Conservation (phyloP, 768 basidiomycete species). For the Suillus occidentalis region DNA sequence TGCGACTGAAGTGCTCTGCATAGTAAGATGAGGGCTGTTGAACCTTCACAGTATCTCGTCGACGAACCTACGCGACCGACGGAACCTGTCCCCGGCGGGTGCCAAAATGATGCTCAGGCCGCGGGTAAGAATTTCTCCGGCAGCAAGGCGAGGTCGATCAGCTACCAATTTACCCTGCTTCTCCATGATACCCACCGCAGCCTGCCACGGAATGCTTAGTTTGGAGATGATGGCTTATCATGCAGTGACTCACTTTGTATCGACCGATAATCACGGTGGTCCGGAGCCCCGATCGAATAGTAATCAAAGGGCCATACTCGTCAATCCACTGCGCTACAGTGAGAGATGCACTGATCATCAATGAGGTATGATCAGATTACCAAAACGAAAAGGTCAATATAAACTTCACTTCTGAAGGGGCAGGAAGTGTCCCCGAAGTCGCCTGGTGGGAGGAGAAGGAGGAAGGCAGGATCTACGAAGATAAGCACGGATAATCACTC, state of each 20-base stretch:
- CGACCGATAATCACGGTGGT: background rate
- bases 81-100: background rate
- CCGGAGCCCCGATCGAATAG: background rate
- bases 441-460: background rate
- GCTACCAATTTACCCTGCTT: conserved; percentile 42
- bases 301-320: background rate
- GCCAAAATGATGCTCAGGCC: background rate
- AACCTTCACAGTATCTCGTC: background rate
- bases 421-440: background rate
- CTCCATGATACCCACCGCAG: conserved; percentile 51
- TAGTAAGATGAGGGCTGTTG: background rate
- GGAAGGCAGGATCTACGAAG: background rate
- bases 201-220: background rate
- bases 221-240: background rate
- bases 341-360: background rate
- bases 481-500: background rate
- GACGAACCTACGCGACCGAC: background rate
- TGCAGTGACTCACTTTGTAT: background rate
- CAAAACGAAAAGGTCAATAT: background rate
- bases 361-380: background rate
- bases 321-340: background rate
- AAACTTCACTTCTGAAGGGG: background rate
- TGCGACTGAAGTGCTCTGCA: background rate
- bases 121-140: background rate
- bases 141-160: background rate